Conservation (phyloP, 805 yeast species). For the Candida orba region DNA sequence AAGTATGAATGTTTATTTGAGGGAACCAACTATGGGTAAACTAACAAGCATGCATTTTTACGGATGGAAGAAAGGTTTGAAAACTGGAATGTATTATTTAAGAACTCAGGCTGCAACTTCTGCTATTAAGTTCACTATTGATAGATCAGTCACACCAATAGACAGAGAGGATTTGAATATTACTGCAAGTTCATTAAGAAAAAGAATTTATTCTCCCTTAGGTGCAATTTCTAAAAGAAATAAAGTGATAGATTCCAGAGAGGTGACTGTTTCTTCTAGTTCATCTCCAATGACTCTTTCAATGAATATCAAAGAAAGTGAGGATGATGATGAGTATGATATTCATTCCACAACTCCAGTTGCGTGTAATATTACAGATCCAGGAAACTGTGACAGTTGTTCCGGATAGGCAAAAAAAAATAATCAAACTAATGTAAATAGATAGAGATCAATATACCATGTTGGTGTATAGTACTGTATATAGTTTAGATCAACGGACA, state of each 20-base stretch:
- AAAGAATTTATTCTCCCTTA: neutral
- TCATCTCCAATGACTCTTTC: neutral
- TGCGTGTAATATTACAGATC: constrained; percentile 15
- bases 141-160: constrained; percentile 33
- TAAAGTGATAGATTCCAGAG: neutral
- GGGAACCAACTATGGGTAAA: constrained; percentile 92
- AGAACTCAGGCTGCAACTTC: constrained; percentile 97
- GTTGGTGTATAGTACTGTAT: neutral
- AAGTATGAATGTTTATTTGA: constrained; percentile 81
- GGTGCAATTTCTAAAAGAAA: neutral
- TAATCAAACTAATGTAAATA: neutral
- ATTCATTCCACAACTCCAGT: constrained; percentile 15
- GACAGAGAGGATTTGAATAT: neutral
- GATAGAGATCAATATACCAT: neutral
- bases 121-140: constrained; percentile 88
- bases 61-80: constrained; percentile 97
- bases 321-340: constrained; percentile 2
- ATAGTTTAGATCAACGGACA: neutral
- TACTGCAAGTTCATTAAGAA: neutral
- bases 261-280: neutral
- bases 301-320: neutral
- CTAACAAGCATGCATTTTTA: constrained; percentile 97
- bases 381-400: constrained; percentile 31
- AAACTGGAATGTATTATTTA: constrained; percentile 97
- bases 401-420: constrained; percentile 26